phyloP scores from a whole-genome alignment of 345 rosid species.

The Melaleuca quinquenervia region DNA sequence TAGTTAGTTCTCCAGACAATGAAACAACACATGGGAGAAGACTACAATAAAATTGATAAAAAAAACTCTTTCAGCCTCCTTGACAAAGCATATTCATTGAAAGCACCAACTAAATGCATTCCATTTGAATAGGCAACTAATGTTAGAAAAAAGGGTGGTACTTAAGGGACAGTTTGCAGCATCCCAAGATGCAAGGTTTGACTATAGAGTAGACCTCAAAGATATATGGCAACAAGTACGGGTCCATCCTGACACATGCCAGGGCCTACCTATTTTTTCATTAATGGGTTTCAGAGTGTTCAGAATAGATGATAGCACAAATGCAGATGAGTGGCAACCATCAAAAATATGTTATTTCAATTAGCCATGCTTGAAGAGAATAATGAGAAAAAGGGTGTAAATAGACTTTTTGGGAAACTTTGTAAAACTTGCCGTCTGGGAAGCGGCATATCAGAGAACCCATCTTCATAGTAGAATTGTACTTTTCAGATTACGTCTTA shows the following conservation, averaged over 20 bases:
- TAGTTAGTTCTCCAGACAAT: background rate
- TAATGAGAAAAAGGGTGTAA: background rate
- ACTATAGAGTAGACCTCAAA: background rate
- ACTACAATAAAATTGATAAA: background rate
- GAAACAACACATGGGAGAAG: background rate
- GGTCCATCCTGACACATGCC: background rate
- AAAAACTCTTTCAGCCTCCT: background rate
- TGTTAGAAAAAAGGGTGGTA: background rate
- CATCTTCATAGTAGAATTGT: background rate
- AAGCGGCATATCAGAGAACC: background rate
- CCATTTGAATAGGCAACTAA: background rate
- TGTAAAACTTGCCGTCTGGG: background rate
- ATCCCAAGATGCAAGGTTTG: background rate
- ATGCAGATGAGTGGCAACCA: background rate
- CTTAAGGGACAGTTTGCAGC: background rate
- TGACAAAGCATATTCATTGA: background rate
- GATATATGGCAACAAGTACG: background rate
- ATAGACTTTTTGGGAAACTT: background rate
- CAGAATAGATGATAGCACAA: background rate
- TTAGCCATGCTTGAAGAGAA: background rate
- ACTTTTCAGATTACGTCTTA: background rate
- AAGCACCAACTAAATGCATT: background rate
- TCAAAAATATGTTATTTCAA: background rate
- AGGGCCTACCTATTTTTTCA: background rate
- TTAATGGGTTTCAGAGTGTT: background rate